Percentiles rank a stretch among this genome's conserved stretches.
These are phyloP conservation scores for Picochlorum costavermella DNA, from an alignment of 139 green algal genomes.

Conservation along the genomic window DNA sequence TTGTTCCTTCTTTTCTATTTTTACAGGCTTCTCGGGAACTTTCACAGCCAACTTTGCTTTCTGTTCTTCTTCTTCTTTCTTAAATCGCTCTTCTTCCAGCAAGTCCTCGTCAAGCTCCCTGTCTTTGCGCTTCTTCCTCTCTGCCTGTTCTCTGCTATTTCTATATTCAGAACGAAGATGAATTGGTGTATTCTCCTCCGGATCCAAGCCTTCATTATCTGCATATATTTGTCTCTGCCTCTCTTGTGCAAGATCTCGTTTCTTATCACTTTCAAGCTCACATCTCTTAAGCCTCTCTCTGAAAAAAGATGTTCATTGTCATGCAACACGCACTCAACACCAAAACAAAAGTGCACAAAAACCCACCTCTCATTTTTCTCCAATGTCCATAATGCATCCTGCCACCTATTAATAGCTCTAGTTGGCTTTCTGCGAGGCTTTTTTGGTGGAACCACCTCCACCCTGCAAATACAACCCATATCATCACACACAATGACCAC, in stretches of 20 bases:
- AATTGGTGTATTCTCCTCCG: not conserved
- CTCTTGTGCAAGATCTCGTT: not conserved
- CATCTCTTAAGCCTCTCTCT: not conserved
- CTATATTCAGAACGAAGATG: not conserved
- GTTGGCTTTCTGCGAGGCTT: not conserved
- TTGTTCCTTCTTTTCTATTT: not conserved
- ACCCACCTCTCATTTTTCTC: not conserved
- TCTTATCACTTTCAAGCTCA: not conserved
- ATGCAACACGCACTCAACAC: not conserved
- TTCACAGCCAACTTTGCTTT: not conserved
- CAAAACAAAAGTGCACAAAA: not conserved
- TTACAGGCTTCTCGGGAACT: not conserved
- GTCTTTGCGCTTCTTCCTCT: not conserved
- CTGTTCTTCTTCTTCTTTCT: constrained; percentile 4
- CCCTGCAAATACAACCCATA: not conserved
- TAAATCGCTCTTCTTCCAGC: not conserved
- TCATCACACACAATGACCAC: not conserved
- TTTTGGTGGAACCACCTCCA: not conserved
- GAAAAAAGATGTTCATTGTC: not conserved
- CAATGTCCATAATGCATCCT: not conserved
- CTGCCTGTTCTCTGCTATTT: not conserved
- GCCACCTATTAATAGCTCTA: not conserved
- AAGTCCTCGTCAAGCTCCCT: not conserved
- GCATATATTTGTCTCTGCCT: not conserved
- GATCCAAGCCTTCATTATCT: constrained; percentile 3